Base-by-base conservation (phyloP, 371 early-diverging fungal species). In the Parasitella parasitica region DNA sequence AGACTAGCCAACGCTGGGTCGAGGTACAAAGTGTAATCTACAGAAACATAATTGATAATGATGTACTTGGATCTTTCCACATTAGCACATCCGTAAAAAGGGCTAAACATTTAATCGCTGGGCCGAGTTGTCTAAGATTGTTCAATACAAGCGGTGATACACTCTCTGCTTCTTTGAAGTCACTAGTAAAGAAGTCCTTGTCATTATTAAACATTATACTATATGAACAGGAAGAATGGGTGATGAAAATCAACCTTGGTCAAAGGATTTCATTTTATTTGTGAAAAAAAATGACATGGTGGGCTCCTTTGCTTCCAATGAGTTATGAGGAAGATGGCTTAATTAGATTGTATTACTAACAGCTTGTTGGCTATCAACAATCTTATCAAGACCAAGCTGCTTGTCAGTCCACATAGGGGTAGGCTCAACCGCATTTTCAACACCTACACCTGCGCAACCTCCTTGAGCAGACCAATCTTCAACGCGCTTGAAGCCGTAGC, bases 391-490 rank as follows among this genome's bases (percentile, higher is more conserved):
- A 24, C 77, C 77, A 18, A 89, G 73, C 53, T 89, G 89, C 24
- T 72, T 71, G 18, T 87, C 85, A 11, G 85, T 80, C 89, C 89
- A 89, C 57, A 89, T 80, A 28, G 89, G 89, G 28, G 73, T 59
- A 27, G 80, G 74, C 18, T 69, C 67, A 8, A 49, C 57, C 7
- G 82, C 73, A 18, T 76, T 68, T 24, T 70, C 66, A 41, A 59
- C 54, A 36, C 94, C 96, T 49, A 97, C 96, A 54, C 96, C 95
- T 68, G 94, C 94, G 65, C 91, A 82, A 38, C 95, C 96, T 61
- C 97, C 97, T 38, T 79, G 82, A 34, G 80, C 76, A 63, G 76
- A 85, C 97, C 97, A 97, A 78, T 98, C 94, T 36, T 70, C 66
- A 49, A 90, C 91, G 65, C 83, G 89, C 82, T 89, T 92, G 67